Evolutionary conservation across 768 basidiomycete species (phyloP), one percentile per base, ranked within the genome.

Genomic region (Lepiota brunneoincarnata): DNA sequence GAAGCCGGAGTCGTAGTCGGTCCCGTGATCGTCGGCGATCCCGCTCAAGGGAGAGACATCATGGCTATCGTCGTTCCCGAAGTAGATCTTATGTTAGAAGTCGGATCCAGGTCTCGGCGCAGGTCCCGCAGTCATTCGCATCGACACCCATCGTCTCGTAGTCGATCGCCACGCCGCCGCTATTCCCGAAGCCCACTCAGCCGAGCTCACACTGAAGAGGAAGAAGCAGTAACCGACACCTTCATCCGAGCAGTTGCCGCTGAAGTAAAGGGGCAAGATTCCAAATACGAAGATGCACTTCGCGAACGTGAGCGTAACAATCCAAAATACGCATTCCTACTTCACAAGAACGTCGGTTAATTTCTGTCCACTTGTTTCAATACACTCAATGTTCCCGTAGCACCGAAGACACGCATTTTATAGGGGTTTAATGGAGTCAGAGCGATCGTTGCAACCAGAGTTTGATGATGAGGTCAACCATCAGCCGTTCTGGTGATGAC

Each of bases 191-290:
- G 86, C 63, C 84, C 80, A 20, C 69, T 47, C n/a, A 54, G 64
- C 52, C 76, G 69, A 28, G 64, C 66, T 14, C 71, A 69, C 28
- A 63, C 73, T 15, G 82, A 81, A 40, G 87, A 87, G 21, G 84
- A 80, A 2, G 81, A 86, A 21, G 78, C 80, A 15, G 87, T 92
- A 14, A 90, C 89, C 4, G 89, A 93, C 52, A 81, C 81, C 11
- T 96, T 98, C 61, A 87, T 99, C 55, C 80, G 84, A 42, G 90
- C 89, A 12, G 93, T 97, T 4, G 93, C 93, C 17, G 81, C 80
- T 2, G 89, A 93, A 67, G 85, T 97, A 10, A 85, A 84, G 62
- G 86, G 89, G 1, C 89, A 93, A 65, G 94, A 87, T 28, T 65
- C 72, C 4, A 81, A 83, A 49, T 96, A 91, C 60, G 93, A 92